Conservation (phyloP, 2,329 filamentous ascomycete species). For the Elsinoe fawcettii region DNA sequence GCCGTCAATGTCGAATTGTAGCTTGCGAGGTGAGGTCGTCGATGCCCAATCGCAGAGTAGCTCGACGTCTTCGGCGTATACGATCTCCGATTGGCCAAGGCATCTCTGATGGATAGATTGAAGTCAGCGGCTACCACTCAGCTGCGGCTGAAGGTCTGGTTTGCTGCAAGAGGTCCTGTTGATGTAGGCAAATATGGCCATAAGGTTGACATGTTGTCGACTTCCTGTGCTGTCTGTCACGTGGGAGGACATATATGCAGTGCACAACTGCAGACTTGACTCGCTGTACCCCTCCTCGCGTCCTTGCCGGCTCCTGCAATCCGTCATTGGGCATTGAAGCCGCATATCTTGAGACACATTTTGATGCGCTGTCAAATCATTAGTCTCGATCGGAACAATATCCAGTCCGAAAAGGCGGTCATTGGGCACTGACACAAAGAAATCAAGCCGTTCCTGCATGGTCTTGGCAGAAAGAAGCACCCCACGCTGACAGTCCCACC, state of each 20-base stretch:
- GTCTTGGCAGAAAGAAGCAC: conserved; percentile 5
- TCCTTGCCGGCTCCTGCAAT: conserved; percentile 10
- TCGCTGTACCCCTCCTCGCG: background rate
- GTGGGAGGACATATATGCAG: background rate
- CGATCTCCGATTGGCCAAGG: conserved; percentile 7
- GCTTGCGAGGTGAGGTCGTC: conserved; percentile 7
- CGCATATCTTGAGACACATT: conserved; percentile 13
- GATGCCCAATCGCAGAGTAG: conserved; percentile 12
- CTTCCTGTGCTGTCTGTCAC: background rate
- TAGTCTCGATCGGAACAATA: background rate
- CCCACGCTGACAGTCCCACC: background rate
- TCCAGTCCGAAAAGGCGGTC: conserved; percentile 3
- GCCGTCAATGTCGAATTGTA: background rate
- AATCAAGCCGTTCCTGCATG: conserved; percentile 7
- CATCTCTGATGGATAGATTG: background rate
- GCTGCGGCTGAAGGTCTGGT: background rate
- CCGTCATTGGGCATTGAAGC: conserved; percentile 14
- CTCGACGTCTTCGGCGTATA: background rate
- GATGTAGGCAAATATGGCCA: background rate
- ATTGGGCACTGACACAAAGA: conserved; percentile 1
- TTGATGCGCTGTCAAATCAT: conserved; percentile 8
- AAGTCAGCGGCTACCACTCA: background rate
- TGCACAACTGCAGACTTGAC: background rate
- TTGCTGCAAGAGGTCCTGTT: background rate
- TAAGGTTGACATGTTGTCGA: background rate